Evolutionary conservation across 108 stramenopile species (phyloP), one percentile per base, ranked within the genome.

Genomic region (Cyclotella cryptica): DNA sequence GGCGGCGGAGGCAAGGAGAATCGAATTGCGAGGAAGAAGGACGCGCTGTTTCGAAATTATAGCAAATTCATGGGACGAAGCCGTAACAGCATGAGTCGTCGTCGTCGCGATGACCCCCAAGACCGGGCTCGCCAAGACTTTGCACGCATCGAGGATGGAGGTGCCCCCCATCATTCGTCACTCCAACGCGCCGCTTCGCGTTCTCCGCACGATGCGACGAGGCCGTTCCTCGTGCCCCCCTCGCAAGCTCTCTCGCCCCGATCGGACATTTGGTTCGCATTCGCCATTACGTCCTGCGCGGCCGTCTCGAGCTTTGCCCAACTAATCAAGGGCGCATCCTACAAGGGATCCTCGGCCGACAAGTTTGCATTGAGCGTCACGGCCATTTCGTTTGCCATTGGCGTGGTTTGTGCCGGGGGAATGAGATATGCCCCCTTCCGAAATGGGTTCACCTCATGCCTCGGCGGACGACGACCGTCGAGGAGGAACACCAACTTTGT

Each of bases 251-350:
- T 70, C 18, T 53, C 69, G 10, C 77, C 77, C 15, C 59, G 77
- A 18, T 28, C 44, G 17, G 77, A 78, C 39, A 49, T 64, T 24
- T 78, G 77, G 77, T 40, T 70, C 15, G 59, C 28, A 2, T 45
- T 78, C 19, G 59, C 61, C 46, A 30, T 64, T 21, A 52, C 77
- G 1, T 70, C 69, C 26, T 70, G 62, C n/a, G 77, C 77, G 13
- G 59, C 68, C 28, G 35, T 70, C 4, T 21, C 57, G 0, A 63
- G 47, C 47, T 60, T 78, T 30, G 69, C 43, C 35, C 67, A 61
- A 17, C 19, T 40, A 0, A n/a, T 14, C 40, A 35, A 17, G 6
- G 43, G 40, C 0, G 28, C 49, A 17, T 14, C 14, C n/a, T 41
- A 12, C 28, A 60, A 24, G 14, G 43, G 57, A 15, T 26, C 30